A percentile compares a stretch with the other conserved stretches of the same genome.
phyloP scores from a whole-genome alignment of 2,329 filamentous ascomycete genomes.

The Hypoxylon sp. region DNA sequence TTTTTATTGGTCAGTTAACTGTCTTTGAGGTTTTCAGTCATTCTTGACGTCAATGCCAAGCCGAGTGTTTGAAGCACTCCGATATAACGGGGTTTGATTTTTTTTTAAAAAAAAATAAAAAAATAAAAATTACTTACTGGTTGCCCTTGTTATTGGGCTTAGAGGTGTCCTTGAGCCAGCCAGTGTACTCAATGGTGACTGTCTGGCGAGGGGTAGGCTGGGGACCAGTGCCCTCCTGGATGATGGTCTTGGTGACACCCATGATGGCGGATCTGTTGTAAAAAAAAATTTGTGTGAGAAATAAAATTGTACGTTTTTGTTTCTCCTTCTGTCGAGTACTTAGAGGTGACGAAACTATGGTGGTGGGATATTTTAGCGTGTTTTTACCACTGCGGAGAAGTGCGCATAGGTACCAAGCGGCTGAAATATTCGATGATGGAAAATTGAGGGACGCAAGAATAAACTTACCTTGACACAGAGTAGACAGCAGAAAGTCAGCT shows the following conservation, averaged over 20 bases:
- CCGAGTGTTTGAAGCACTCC: conserved; percentile 13
- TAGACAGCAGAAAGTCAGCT: conserved; percentile 21
- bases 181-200: conserved; percentile 92
- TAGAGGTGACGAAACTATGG: conserved; percentile 34
- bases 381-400: conserved; percentile 41
- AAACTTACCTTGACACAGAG: conserved; percentile 27
- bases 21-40: conserved; percentile 27
- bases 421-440: conserved; percentile 21
- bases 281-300: conserved; percentile 2
- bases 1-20: conserved; percentile 46
- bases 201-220: conserved; percentile 76
- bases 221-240: conserved; percentile 73
- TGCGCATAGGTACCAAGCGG: conserved; percentile 31
- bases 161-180: conserved; percentile 80
- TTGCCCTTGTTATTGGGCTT: conserved; percentile 76
- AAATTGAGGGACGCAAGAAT: conserved; percentile 18
- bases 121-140: conserved; percentile 74
- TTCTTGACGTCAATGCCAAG: conserved; percentile 37
- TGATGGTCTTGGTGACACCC: conserved; percentile 79
- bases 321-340: conserved; percentile 21
- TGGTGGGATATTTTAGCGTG: conserved; percentile 51
- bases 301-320: conserved; percentile 9
- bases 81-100: conserved; percentile 31
- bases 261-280: conserved; percentile 63
- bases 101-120: no score